Evolutionary conservation across 176 grass and related monocot species (phyloP), one percentile per base, ranked within the genome.

Genomic region (Puya raimondii): DNA sequence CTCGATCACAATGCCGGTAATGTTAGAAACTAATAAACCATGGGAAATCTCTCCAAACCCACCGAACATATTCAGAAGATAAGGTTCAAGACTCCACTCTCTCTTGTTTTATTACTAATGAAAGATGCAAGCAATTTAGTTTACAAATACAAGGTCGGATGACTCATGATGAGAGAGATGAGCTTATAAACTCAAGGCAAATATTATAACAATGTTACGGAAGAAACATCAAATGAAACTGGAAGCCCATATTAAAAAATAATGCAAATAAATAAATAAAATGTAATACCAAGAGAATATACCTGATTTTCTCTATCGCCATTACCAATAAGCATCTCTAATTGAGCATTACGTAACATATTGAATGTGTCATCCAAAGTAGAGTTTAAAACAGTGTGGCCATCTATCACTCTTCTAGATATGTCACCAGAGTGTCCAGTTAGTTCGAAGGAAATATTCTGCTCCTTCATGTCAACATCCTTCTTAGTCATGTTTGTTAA

Each of bases 271-370:
- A 15, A 51, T 29, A 42, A 49, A 26, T 47, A 74, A 64, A 47
- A n/a, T 22, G 3, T 48, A 49, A 26, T 11, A 66, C 49, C 14
- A 53, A 12, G 11, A 48, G 15, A 33, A 66, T 42, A 29, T 14
- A 75, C 73, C 73, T 75, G 49, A 53, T 75, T 17, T 25, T 66
- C 50, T 42, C 50, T 53, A 23, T 29, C 66, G 48, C 23, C 50
- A 53, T 47, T 64, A 47, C 48, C 72, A 65, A 52, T 53, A 67
- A 47, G 54, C 16, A 64, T 9, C 50, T 66, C 22, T 12, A 23
- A 9, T 49, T 64, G 47, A 48, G 22, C 56, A 64, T 15, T 64
- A 23, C 8, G 15, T 49, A 50, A 49, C 18, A 51, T 49, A 64
- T 50, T 64, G 50, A 16, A 16, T 20, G 11, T 47, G 23, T 47